Base-by-base conservation (phyloP, 495 filamentous ascomycete species). In the Paragyromitra xinjiangensis region DNA sequence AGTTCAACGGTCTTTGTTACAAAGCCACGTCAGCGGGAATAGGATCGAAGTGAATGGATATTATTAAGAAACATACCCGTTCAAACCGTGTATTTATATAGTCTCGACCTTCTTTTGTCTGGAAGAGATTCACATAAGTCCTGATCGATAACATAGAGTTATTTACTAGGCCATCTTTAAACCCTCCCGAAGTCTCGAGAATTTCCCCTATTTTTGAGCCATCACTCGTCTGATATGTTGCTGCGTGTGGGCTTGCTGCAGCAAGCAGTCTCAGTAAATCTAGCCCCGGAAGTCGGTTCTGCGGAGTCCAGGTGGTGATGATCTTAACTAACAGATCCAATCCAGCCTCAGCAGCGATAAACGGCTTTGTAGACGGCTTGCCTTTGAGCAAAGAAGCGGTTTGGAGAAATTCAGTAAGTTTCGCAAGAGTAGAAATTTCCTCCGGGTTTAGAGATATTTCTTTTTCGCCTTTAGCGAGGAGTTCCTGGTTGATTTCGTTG, bases 121-220 rank as follows among this genome's bases (percentile, higher is more conserved):
- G 88, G 84, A 98, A 98, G 6, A 98, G 85, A 71, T 99, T 99
- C n/a, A 89, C 90, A 61, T 97, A 87, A 14, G 90, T 87, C 11
- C 96, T 93, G 53, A 92, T 85, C 0, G 92, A 88, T 83, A 98
- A 90, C 92, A 98, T 97, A 40, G 90, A 88, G 80, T 92, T 92
- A 82, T 98, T 97, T 12, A 89, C 82, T 2, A 82, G 77, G 9
- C 81, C 85, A 14, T 86, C 85, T 22, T 84, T 79, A 45, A 82
- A 85, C 0, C 84, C 83, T 8, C 88, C 83, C 9, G 85, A 85
- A 7, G 84, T 80, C 29, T 88, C 85, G 69, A 94, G 92, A 22
- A 91, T 83, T 2, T 91, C 86, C 7, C 91, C 83, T 11, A 90
- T 83, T 61, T 85, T 90, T 44, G 86, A 86, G 45, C 83, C 83